Base-by-base conservation (phyloP, 164 flowering plant genomes). In the Umbellularia californica region DNA sequence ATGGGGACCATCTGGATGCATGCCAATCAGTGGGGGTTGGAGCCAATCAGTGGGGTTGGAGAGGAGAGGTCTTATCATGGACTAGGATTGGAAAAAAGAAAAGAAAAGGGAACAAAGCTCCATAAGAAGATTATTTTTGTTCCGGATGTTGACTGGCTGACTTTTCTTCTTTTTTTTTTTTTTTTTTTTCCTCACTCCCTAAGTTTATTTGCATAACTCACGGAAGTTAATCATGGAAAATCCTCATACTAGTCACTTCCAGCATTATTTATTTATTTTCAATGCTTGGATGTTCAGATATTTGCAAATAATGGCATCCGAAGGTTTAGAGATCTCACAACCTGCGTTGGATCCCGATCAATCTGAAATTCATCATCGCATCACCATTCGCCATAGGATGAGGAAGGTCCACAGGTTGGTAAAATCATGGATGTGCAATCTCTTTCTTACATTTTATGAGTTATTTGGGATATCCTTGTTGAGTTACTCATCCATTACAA, bases 321-420 rank as follows among this genome's bases (percentile, higher is more conserved):
- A 93, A 85, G 94, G 94, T 68, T 84, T 93, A 69, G 91, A 91
- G 81, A 93, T 93, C 79, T 88, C 97, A 74, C 97, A 93, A 75
- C 97, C 97, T 35, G 94, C 91, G 50, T 90, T 93, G 58, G 96
- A 90, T 80, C 78, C 83, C 7, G 72, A 50, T 50, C 77, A 73
- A 78, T 91, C 97, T 23, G 91, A 91, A 84, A 80, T 93, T 67
- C 97, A 93, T 84, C 96, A 93, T 77, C 88, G 83, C 65, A 90
- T 91, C 67, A 93, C 97, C 68, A 84, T 85, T 19, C 90, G 92
- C 7, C 82, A 79, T 75, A 85, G 83, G 67, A 77, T 78, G 73
- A 77, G 85, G 41, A 78, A 50, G 52, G 84, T 91, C 33, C 97
- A 93, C 83, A 87, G 96, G 97, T 90, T 62, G 69, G 64, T 64